A percentile compares a stretch with the other conserved stretches of the same genome.
These are phyloP conservation scores for Mycoemilia scoparia DNA, from an alignment of 192 early-diverging fungal genomes.

Conservation along the genomic window DNA sequence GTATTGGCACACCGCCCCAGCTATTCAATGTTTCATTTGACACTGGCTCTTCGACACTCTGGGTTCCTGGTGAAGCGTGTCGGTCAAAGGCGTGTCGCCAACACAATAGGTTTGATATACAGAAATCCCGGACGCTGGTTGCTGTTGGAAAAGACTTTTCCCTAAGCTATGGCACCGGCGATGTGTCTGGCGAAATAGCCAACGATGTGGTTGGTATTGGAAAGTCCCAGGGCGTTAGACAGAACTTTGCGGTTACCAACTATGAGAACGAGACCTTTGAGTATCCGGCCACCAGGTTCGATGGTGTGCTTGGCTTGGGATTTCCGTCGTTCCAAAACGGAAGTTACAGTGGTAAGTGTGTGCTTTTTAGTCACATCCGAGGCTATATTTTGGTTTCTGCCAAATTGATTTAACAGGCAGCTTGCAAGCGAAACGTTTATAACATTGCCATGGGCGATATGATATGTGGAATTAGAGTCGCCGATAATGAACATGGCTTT, in stretches of 20 bases:
- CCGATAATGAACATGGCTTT: conserved; percentile 28
- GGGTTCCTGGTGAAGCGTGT: conserved; percentile 32
- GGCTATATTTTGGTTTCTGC: too few species aligned
- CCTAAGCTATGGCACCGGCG: conserved; percentile 30
- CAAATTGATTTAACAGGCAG: too few species aligned
- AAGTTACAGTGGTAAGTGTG: too few species aligned
- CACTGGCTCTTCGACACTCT: conserved; percentile 55
- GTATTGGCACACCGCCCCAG: conserved; percentile 47
- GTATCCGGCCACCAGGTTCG: conserved; percentile 25
- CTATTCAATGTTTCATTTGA: conserved; percentile 49
- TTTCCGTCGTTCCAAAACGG: conserved; percentile 25
- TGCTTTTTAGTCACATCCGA: too few species aligned
- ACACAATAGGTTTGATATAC: conserved; percentile 22
- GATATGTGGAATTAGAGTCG: conserved; percentile 19
- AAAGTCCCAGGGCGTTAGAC: conserved; percentile 24
- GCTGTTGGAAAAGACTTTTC: conserved; percentile 18
- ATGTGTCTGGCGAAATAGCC: conserved; percentile 22
- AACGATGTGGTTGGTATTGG: conserved; percentile 26
- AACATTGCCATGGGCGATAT: too few species aligned
- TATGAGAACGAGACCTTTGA: conserved; percentile 28
- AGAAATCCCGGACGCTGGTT: conserved; percentile 22
- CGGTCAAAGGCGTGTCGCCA: conserved; percentile 22
- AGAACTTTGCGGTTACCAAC: conserved; percentile 28
- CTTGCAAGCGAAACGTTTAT: too few species aligned
- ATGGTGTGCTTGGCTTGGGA: conserved; percentile 32